Percentiles rank a stretch among this genome's conserved stretches.
These are phyloP conservation scores for Striga asiatica DNA, from an alignment of 257 asterid species.

Conservation along the genomic window DNA sequence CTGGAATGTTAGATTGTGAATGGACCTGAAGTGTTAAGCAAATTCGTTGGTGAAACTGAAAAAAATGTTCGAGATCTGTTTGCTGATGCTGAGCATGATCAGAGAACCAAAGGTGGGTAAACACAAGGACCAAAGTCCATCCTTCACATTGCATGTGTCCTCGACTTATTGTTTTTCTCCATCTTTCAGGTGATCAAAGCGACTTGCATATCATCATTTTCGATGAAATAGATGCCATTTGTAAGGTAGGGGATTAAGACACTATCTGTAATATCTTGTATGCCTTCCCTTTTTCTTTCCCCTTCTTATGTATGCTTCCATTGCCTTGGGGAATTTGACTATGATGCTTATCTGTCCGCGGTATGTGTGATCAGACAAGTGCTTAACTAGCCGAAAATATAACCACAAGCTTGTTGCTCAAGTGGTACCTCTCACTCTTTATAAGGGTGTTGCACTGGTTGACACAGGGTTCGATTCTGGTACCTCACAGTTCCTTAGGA, in stretches of 20 bases:
- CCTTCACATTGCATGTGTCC: slow-evolving; percentile 3
- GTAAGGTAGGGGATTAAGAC: slow-evolving; percentile 57
- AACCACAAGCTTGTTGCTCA: too few relatives aligned
- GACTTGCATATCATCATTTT: slow-evolving; percentile 94
- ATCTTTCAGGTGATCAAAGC: slow-evolving; percentile 87
- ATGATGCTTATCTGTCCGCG: too few relatives aligned
- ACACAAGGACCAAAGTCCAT: slow-evolving; percentile 9
- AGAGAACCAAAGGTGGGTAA: slow-evolving; percentile 64
- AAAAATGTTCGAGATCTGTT: neutral
- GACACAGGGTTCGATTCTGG: too few relatives aligned
- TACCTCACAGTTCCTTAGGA: too few relatives aligned
- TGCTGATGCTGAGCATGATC: slow-evolving; percentile 47
- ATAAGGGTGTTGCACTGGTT: too few relatives aligned
- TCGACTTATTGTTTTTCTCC: slow-evolving; percentile 16
- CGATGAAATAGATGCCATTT: slow-evolving; percentile 99
- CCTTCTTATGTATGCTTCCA: neutral
- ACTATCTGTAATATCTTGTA: slow-evolving; percentile 1
- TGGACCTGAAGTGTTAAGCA: slow-evolving; percentile 26
- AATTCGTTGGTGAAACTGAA: neutral
- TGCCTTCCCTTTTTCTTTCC: too few relatives aligned
- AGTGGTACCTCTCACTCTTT: too few relatives aligned
- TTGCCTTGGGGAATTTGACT: too few relatives aligned
- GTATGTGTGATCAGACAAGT: too few relatives aligned
- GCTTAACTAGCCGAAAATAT: too few relatives aligned
- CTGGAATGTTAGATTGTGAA: slow-evolving; percentile 65